phyloP scores from a whole-genome alignment of 495 filamentous ascomycete genomes.

The Evernia prunastri region DNA sequence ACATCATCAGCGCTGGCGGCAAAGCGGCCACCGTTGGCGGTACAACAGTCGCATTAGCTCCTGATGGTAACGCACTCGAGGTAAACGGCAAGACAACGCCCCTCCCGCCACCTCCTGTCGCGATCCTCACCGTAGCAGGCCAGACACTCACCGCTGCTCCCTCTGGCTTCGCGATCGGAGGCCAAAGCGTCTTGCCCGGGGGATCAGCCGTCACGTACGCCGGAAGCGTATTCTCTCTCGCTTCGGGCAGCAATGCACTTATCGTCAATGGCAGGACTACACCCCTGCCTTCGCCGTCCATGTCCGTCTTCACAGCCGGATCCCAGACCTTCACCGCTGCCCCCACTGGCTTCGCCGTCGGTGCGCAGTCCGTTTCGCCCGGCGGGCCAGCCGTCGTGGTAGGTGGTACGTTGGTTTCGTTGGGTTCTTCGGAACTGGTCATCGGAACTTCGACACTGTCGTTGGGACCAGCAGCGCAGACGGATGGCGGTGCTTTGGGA shows the following conservation, averaged over 20 bases:
- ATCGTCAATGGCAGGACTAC: not conserved
- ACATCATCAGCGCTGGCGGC: constrained; percentile 8
- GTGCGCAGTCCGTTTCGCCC: not conserved
- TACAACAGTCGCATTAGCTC: not conserved
- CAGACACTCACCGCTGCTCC: not conserved
- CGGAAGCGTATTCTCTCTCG: not conserved
- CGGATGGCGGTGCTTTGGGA: not conserved
- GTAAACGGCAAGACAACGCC: not conserved
- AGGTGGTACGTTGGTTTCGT: not conserved
- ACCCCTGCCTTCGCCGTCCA: not conserved
- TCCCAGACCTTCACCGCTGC: not conserved
- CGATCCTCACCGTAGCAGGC: not conserved
- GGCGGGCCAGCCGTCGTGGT: not conserved
- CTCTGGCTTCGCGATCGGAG: not conserved
- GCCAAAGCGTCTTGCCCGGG: not conserved
- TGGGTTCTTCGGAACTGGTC: not conserved
- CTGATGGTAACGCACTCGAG: not conserved
- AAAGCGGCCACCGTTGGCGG: not conserved
- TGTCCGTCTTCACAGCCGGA: not conserved
- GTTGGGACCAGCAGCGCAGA: not conserved
- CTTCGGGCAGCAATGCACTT: not conserved
- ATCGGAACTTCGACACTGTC: constrained; percentile 4
- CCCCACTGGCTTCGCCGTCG: not conserved
- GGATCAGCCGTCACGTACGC: not conserved
- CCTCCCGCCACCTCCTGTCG: not conserved